These are phyloP conservation scores for Trifolium subterraneum DNA, from an alignment of 306 rosid genomes.

Conservation along the genomic window DNA sequence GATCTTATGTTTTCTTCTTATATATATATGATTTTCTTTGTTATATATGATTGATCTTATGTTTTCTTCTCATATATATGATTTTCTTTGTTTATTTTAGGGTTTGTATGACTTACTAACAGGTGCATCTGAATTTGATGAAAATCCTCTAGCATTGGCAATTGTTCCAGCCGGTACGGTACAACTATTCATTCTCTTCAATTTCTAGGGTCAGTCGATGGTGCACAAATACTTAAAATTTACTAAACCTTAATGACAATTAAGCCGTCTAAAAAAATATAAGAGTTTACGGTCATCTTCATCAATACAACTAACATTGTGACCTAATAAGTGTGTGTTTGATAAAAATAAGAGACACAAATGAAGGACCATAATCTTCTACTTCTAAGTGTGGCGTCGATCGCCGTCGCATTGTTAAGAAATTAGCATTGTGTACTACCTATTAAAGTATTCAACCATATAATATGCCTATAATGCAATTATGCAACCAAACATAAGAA, in stretches of 20 bases:
- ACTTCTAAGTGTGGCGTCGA: not conserved
- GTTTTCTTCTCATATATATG: not conserved
- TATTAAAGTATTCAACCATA: not conserved
- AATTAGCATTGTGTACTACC: not conserved
- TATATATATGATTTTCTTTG: too few relatives aligned
- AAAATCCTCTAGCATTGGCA: conserved; percentile 39
- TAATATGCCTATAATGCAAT: not conserved
- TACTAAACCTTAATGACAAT: not conserved
- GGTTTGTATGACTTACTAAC: conserved; percentile 55
- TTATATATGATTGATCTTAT: not conserved
- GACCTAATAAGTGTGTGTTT: not conserved
- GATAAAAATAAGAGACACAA: not conserved
- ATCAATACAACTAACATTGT: not conserved
- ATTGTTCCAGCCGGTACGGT: conserved; percentile 41
- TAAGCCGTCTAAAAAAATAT: not conserved
- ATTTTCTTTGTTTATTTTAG: conserved; percentile 24
- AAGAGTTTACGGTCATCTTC: too few relatives aligned
- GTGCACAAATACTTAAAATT: not conserved
- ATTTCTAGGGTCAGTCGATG: not conserved
- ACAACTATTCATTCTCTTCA: not conserved
- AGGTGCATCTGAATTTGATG: conserved; percentile 55
- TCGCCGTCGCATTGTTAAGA: not conserved
- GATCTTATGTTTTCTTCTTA: too few relatives aligned
- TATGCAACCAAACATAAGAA: not conserved
- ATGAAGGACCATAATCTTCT: not conserved